Percentiles rank a stretch among this genome's conserved stretches.
Evolutionary conservation across 2,329 filamentous ascomycete species (phyloP).

Genomic region (Thielaviopsis populi): DNA sequence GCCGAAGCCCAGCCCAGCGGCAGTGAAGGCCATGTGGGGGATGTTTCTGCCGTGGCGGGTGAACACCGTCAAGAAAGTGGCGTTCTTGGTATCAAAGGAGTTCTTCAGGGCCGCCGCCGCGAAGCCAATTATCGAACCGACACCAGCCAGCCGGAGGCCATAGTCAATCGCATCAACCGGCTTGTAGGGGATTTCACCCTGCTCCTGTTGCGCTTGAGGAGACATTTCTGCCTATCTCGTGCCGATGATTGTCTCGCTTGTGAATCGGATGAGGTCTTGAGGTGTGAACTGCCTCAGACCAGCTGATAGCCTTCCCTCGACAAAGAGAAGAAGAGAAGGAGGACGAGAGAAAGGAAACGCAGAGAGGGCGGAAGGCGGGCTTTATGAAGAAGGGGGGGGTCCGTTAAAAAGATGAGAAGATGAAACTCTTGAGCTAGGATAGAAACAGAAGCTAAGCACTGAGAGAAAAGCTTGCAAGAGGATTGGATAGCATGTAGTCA

Average conservation of each 20-base stretch:
- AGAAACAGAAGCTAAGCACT: neutral
- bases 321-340: neutral
- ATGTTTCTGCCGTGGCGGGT: slow-evolving; percentile 64
- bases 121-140: slow-evolving; percentile 53
- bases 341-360: neutral
- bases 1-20: slow-evolving; percentile 64
- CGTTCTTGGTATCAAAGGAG: slow-evolving; percentile 67
- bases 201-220: slow-evolving; percentile 2
- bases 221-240: slow-evolving; percentile 13
- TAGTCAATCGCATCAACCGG: slow-evolving; percentile 60
- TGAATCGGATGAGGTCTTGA: neutral
- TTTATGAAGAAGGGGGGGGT: slow-evolving; percentile 7
- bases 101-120: slow-evolving; percentile 71
- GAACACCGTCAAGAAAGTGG: slow-evolving; percentile 67
- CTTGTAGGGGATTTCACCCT: slow-evolving; percentile 35
- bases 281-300: slow-evolving; percentile 12
- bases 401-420: slow-evolving; percentile 5
- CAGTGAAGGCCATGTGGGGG: slow-evolving; percentile 30
- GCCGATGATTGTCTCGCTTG: neutral
- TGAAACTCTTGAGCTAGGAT: slow-evolving; percentile 7
- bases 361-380: neutral
- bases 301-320: slow-evolving; percentile 15
- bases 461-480: slow-evolving; percentile 9
- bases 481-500: slow-evolving; percentile 8
- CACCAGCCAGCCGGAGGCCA: slow-evolving; percentile 46